A percentile compares a stretch with the other conserved stretches of the same genome.
Evolutionary conservation across 2,329 filamentous ascomycete genomes (phyloP).

Genomic region (Colletotrichum echinochloae): DNA sequence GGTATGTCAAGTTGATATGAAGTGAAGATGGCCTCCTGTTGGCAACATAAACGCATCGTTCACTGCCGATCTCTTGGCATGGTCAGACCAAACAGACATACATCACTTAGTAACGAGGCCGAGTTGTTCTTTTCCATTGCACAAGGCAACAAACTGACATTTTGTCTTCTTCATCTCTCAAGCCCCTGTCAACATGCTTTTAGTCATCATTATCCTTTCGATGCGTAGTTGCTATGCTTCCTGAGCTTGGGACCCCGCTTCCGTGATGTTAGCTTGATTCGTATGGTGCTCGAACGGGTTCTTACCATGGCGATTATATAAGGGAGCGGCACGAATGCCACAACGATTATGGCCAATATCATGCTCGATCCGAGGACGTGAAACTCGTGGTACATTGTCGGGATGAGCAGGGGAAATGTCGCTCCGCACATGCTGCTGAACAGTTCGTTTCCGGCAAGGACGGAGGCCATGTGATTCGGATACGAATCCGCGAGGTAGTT

Average conservation of each 20-base stretch:
- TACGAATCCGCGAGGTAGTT: conserved; percentile 33
- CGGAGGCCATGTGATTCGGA: conserved; percentile 22
- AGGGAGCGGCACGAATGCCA: conserved; percentile 27
- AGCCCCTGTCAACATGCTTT: background rate
- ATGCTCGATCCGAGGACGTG: conserved; percentile 25
- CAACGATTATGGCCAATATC: conserved; percentile 24
- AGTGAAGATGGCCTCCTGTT: no score
- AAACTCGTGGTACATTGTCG: conserved; percentile 11
- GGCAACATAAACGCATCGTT: no score
- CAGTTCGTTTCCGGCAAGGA: conserved; percentile 28
- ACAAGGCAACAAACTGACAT: background rate
- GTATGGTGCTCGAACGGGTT: background rate
- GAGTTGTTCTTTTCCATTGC: no score
- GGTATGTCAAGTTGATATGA: no score
- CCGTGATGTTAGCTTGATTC: background rate
- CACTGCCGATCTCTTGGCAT: no score
- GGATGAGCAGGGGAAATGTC: conserved; percentile 31
- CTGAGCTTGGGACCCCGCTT: conserved; percentile 29
- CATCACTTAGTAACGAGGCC: no score
- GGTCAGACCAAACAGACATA: no score
- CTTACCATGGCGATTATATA: conserved; percentile 40
- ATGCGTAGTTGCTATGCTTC: conserved; percentile 16
- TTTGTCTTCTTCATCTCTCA: no score
- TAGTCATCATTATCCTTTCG: background rate
- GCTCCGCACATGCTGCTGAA: conserved; percentile 31